Evolutionary conservation across 768 basidiomycete genomes (phyloP).

Genomic region (Floccularia luteovirens): DNA sequence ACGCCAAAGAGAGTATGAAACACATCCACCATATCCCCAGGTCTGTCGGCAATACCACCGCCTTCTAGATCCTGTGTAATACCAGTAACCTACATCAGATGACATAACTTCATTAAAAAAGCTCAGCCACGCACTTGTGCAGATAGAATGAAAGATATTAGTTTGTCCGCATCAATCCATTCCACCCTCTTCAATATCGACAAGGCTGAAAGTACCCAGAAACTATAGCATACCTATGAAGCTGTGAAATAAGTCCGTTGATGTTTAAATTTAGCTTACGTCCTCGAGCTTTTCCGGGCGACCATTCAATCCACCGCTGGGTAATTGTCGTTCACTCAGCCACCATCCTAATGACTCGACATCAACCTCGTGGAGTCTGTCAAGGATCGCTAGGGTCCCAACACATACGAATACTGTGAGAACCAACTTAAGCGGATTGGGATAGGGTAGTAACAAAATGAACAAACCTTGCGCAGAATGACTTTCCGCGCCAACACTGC

Average conservation of each 20-base stretch:
- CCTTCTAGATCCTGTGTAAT: conserved; percentile 67
- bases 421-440: not conserved
- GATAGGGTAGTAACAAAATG: not conserved
- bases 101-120: not conserved
- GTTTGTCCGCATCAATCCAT: conserved; percentile 84
- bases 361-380: conserved; percentile 75
- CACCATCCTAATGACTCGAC: conserved; percentile 82
- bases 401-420: conserved; percentile 80
- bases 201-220: conserved; percentile 89
- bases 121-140: conserved; percentile 58
- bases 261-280: conserved; percentile 35
- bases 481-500: conserved; percentile 77
- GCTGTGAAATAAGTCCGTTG: not conserved
- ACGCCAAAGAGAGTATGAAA: conserved; percentile 94
- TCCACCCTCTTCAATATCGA: conserved; percentile 74
- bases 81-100: not conserved
- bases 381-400: conserved; percentile 81
- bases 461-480: conserved; percentile 81
- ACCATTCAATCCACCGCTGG: conserved; percentile 91
- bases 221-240: conserved; percentile 88
- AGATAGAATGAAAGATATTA: conserved; percentile 77
- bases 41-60: conserved; percentile 92
- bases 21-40: conserved; percentile 93
- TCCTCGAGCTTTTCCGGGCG: conserved; percentile 98
- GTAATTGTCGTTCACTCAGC: conserved; percentile 89